Evolutionary conservation across 371 early-diverging fungal species (phyloP).

Genomic region (Mucor velutinosus): DNA sequence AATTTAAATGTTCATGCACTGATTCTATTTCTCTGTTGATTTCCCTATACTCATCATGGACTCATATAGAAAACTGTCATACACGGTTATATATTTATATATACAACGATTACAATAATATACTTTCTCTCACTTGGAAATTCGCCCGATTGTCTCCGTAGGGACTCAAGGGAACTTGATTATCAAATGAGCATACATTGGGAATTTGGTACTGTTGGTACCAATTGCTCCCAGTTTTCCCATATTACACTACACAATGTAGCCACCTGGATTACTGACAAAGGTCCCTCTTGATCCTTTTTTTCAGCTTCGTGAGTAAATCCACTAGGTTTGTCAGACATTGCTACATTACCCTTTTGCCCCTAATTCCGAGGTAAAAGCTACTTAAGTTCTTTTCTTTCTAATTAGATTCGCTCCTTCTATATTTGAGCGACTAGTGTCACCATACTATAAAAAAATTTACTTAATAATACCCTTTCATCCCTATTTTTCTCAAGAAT

Average conservation of each 20-base stretch:
- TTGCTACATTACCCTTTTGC: neutral
- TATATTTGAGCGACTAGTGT: neutral
- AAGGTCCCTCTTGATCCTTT: constrained; percentile 12
- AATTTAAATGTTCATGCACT: neutral
- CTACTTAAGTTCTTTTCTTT: neutral
- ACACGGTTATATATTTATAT: neutral
- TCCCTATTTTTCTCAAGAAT: neutral
- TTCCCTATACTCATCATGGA: neutral
- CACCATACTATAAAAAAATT: neutral
- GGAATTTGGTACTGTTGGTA: constrained; percentile 3
- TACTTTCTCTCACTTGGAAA: neutral
- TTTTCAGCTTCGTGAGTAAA: neutral
- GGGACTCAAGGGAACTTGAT: constrained; percentile 9
- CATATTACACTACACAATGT: neutral
- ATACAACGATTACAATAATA: neutral
- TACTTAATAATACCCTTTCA: constrained; percentile 3
- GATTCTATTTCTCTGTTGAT: neutral
- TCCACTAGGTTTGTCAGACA: neutral
- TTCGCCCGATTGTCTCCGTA: constrained; percentile 11
- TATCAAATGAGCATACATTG: constrained; percentile 9
- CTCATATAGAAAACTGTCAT: neutral
- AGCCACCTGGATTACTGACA: neutral
- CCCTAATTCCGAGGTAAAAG: neutral
- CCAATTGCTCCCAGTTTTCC: constrained; percentile 7
- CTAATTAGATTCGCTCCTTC: neutral